Evolutionary conservation across 495 filamentous ascomycete species (phyloP).

Genomic region (Podospora pseudocomata): DNA sequence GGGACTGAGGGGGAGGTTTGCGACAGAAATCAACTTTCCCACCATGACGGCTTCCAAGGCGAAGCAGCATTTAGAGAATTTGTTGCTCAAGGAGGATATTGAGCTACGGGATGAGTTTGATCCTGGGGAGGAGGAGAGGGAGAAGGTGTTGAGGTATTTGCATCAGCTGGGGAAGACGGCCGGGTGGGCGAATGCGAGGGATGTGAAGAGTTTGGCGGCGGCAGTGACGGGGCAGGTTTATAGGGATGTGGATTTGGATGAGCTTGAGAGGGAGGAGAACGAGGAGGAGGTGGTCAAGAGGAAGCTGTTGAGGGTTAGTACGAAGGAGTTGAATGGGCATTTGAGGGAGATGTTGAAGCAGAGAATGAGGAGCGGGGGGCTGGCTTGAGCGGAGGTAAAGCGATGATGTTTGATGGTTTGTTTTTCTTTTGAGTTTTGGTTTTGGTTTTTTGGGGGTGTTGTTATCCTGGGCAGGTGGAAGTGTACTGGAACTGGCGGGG

Average conservation of each 20-base stretch:
- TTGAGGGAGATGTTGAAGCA: constrained; percentile 9
- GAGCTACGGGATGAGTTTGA: constrained; percentile 4
- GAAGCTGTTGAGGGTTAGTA: constrained; percentile 3
- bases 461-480: neutral
- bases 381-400: neutral
- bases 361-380: neutral
- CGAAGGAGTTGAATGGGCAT: constrained; percentile 5
- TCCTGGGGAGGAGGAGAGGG: neutral
- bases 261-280: neutral
- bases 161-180: constrained; percentile 1
- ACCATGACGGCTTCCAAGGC: neutral
- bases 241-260: constrained; percentile 7
- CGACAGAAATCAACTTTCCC: constrained; percentile 46
- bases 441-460: neutral
- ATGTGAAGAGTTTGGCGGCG: constrained; percentile 10
- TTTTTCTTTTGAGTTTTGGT: neutral
- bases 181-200: constrained; percentile 10
- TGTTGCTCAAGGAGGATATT: constrained; percentile 12
- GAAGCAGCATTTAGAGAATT: constrained; percentile 1
- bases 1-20: constrained; percentile 52
- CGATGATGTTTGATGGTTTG: neutral
- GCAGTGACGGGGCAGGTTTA: constrained; percentile 9
- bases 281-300: neutral
- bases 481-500: neutral
- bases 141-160: constrained; percentile 5